phyloP scores from a whole-genome alignment of 805 yeast genomes.

The Candida suzukii region DNA sequence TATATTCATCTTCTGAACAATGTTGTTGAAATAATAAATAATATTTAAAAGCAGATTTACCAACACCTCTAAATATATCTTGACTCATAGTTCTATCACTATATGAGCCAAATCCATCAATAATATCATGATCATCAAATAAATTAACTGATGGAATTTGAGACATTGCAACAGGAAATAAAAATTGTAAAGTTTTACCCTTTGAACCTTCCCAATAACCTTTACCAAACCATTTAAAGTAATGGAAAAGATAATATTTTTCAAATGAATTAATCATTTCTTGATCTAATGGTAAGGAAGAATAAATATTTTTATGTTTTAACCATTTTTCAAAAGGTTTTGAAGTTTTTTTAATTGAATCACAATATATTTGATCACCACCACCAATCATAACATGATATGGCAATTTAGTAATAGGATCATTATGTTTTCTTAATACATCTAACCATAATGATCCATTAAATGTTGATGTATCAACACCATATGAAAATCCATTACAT shows the following conservation, averaged over 20 bases:
- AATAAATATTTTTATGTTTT: conserved; percentile 40
- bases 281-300: conserved; percentile 32
- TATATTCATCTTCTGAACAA: conserved; percentile 38
- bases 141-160: conserved; percentile 82
- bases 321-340: conserved; percentile 57
- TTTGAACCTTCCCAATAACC: conserved; percentile 75
- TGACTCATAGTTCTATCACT: conserved; percentile 65
- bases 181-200: conserved; percentile 59
- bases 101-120: conserved; percentile 94
- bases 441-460: conserved; percentile 83
- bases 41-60: conserved; percentile 73
- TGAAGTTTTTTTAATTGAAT: conserved; percentile 60
- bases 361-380: conserved; percentile 93
- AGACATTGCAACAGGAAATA: conserved; percentile 70
- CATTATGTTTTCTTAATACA: conserved; percentile 60
- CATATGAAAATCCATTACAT: conserved; percentile 84
- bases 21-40: conserved; percentile 93
- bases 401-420: conserved; percentile 23
- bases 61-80: conserved; percentile 64
- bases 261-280: conserved; percentile 51
- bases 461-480: conserved; percentile 58
- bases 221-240: conserved; percentile 82
- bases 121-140: conserved; percentile 93
- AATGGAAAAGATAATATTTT: conserved; percentile 63
- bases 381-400: conserved; percentile 97